A percentile compares a stretch with the other conserved stretches of the same genome.
phyloP scores from a whole-genome alignment of 768 basidiomycete species.

The Amanita thiersii region DNA sequence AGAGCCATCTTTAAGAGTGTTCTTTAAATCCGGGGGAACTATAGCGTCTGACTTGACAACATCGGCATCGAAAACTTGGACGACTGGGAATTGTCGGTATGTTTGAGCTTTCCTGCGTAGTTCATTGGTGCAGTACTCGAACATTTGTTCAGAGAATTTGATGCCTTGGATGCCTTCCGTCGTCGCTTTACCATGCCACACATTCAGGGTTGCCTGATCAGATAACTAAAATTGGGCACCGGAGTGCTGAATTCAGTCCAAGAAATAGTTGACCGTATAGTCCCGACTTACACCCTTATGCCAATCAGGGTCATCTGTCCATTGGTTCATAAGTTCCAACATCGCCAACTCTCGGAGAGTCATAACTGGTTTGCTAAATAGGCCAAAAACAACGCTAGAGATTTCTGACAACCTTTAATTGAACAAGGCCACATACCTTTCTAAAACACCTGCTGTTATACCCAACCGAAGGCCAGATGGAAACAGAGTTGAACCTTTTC shows the following conservation, averaged over 20 bases:
- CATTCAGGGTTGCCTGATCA: too few relatives aligned
- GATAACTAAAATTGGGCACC: too few relatives aligned
- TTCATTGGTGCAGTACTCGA: constrained; percentile 19
- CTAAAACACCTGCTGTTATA: background rate
- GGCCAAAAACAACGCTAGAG: background rate
- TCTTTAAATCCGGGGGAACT: constrained; percentile 17
- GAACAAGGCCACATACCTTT: too few relatives aligned
- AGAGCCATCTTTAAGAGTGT: constrained; percentile 18
- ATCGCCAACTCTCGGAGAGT: constrained; percentile 18
- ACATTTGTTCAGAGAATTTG: constrained; percentile 19
- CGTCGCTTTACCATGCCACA: too few relatives aligned
- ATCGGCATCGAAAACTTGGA: constrained; percentile 14
- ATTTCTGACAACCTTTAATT: background rate
- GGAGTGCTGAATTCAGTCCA: too few relatives aligned
- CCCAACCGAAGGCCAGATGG: background rate
- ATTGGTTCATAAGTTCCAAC: constrained; percentile 17
- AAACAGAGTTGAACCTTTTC: background rate
- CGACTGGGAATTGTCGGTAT: constrained; percentile 3
- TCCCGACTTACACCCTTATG: constrained; percentile 17
- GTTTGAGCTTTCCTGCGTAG: constrained; percentile 18
- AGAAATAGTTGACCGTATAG: too few relatives aligned
- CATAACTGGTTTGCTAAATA: constrained; percentile 10
- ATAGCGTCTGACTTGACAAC: constrained; percentile 26
- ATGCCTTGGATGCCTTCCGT: constrained; percentile 7
- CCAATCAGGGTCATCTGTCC: constrained; percentile 20